Percentiles rank a stretch among this genome's conserved stretches.
phyloP scores from a whole-genome alignment of 176 grass and related monocot species.

The Musa schizocarpa region DNA sequence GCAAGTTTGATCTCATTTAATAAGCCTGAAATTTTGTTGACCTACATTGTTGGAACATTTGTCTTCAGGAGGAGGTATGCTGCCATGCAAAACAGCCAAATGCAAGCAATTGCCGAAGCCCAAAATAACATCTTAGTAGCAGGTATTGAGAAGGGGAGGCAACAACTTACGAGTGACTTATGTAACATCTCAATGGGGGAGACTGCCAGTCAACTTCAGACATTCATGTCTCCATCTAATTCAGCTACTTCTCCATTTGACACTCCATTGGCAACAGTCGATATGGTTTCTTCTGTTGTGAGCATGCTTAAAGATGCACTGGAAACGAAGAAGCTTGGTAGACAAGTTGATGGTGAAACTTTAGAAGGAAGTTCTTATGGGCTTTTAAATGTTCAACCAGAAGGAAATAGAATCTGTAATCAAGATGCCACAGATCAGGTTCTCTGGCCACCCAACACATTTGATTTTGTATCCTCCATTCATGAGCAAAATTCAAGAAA shows the following conservation, averaged over 20 bases:
- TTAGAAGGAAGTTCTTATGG: slow-evolving; percentile 35
- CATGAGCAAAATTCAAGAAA: slow-evolving; percentile 32
- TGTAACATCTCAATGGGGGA: slow-evolving; percentile 20
- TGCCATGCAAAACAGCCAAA: slow-evolving; percentile 44
- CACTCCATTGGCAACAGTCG: slow-evolving; percentile 32
- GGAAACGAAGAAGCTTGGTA: slow-evolving; percentile 44
- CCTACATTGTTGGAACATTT: neutral
- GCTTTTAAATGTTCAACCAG: slow-evolving; percentile 31
- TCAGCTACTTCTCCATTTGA: slow-evolving; percentile 60
- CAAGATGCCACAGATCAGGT: slow-evolving; percentile 19
- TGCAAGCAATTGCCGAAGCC: slow-evolving; percentile 34
- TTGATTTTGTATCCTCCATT: slow-evolving; percentile 20
- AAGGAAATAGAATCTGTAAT: slow-evolving; percentile 10
- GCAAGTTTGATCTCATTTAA: neutral
- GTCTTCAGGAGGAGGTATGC: slow-evolving; percentile 54
- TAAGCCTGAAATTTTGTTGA: neutral
- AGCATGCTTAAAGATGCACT: slow-evolving; percentile 70
- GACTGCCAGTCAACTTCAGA: slow-evolving; percentile 34
- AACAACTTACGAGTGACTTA: slow-evolving; percentile 28
- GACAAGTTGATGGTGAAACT: slow-evolving; percentile 16
- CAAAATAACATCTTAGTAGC: neutral
- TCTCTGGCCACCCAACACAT: slow-evolving; percentile 5
- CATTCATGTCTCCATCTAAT: slow-evolving; percentile 52
- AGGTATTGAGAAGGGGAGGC: slow-evolving; percentile 16
- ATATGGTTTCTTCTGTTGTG: slow-evolving; percentile 50